Evolutionary conservation across 1,139 yeast genomes (phyloP).

Genomic region (Protomyces macrosporus): DNA sequence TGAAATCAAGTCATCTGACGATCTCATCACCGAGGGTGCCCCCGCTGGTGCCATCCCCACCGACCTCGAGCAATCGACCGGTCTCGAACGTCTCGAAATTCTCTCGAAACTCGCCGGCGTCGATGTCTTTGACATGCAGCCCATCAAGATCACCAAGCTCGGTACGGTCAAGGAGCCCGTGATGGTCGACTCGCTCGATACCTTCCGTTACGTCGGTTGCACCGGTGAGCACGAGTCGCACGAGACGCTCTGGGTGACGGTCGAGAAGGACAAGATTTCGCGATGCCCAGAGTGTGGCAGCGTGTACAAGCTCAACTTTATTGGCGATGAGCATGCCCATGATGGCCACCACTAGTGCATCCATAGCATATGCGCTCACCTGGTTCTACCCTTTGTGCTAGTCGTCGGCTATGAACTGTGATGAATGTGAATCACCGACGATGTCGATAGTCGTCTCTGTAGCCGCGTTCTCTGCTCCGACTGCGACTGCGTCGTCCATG

Average conservation of each 20-base stretch:
- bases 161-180: constrained; percentile 89
- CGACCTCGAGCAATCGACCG: constrained; percentile 94
- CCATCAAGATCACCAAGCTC: constrained; percentile 31
- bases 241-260: constrained; percentile 78
- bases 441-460: neutral
- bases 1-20: constrained; percentile 74
- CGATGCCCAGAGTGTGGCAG: constrained; percentile 99
- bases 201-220: constrained; percentile 94
- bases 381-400: no score
- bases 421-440: neutral
- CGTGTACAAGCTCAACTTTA: constrained; percentile 80
- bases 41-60: constrained; percentile 78
- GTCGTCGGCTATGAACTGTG: neutral
- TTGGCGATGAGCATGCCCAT: constrained; percentile 64
- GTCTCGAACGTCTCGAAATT: constrained; percentile 93
- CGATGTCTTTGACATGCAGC: constrained; percentile 75
- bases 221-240: constrained; percentile 93
- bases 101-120: constrained; percentile 94
- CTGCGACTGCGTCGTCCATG: neutral
- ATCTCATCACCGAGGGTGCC: constrained; percentile 85
- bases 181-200: constrained; percentile 83
- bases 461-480: neutral
- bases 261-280: constrained; percentile 72
- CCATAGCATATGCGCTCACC: neutral
- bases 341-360: constrained; percentile 35